phyloP scores from a whole-genome alignment of 176 grass and related monocot genomes.

The Aegilops umbellulata region DNA sequence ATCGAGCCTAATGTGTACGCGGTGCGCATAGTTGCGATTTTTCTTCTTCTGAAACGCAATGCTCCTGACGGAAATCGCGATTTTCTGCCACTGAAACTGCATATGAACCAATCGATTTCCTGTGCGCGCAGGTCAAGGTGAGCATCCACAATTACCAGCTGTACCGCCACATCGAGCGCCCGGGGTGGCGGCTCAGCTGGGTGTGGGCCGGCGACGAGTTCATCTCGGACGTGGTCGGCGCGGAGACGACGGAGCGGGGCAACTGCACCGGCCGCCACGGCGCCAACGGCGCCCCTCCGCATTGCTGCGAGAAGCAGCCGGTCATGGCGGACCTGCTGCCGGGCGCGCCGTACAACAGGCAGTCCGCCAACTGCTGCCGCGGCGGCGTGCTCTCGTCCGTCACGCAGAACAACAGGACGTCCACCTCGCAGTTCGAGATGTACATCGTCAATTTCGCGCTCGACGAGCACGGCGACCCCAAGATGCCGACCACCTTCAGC shows the following conservation, averaged over 20 bases:
- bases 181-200: slow-evolving; percentile 79
- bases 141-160: slow-evolving; percentile 77
- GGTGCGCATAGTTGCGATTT: slow-evolving; percentile 29
- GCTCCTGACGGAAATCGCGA: not conserved
- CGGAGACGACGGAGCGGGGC: slow-evolving; percentile 64
- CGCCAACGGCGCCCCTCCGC: slow-evolving; percentile 1
- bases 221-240: slow-evolving; percentile 43
- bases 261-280: slow-evolving; percentile 38
- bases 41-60: not conserved
- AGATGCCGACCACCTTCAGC: slow-evolving; percentile 49
- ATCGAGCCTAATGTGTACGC: slow-evolving; percentile 22
- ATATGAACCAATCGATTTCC: not conserved
- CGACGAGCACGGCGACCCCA: not conserved
- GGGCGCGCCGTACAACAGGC: slow-evolving; percentile 48
- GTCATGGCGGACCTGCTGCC: slow-evolving; percentile 41
- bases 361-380: slow-evolving; percentile 58
- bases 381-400: slow-evolving; percentile 58
- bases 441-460: not conserved
- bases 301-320: slow-evolving; percentile 56
- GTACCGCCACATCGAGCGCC: slow-evolving; percentile 70
- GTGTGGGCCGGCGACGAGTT: slow-evolving; percentile 48
- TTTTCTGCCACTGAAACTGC: not conserved
- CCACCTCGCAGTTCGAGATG: slow-evolving; percentile 50
- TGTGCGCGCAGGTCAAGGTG: slow-evolving; percentile 44
- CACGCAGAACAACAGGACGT: slow-evolving; percentile 20